These are phyloP conservation scores for Irpex sp. DNA, from an alignment of 1,284 basidiomycete species.

Conservation along the genomic window DNA sequence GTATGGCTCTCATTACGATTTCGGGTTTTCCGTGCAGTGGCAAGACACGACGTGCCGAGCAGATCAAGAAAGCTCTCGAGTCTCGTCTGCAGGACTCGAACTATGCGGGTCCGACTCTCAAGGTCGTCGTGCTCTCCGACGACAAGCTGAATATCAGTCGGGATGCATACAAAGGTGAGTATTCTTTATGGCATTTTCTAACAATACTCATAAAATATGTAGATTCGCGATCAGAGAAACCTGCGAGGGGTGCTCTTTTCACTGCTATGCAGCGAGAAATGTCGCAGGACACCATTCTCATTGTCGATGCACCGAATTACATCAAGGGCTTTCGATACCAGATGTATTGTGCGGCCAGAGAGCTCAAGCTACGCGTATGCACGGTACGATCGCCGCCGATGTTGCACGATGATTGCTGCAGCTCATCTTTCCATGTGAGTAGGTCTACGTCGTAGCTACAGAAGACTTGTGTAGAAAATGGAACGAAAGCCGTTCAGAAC, in stretches of 20 bases:
- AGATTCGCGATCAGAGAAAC: constrained; percentile 87
- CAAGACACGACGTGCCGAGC: constrained; percentile 71
- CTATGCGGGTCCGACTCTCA: constrained; percentile 51
- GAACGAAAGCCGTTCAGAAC: constrained; percentile 58
- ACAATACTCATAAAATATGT: neutral
- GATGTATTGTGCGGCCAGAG: constrained; percentile 93
- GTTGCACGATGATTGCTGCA: neutral
- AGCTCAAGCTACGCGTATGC: constrained; percentile 81
- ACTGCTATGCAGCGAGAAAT: constrained; percentile 81
- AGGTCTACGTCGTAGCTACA: constrained; percentile 78
- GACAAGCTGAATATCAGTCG: constrained; percentile 66
- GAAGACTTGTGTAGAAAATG: constrained; percentile 77
- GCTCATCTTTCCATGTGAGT: constrained; percentile 18
- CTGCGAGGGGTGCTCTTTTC: constrained; percentile 85
- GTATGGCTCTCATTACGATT: constrained; percentile 92
- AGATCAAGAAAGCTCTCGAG: constrained; percentile 66
- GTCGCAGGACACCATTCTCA: constrained; percentile 71
- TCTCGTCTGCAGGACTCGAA: constrained; percentile 43
- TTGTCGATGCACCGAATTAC: constrained; percentile 92
- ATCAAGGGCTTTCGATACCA: constrained; percentile 98
- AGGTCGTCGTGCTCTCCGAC: constrained; percentile 77
- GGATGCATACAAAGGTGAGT: constrained; percentile 73
- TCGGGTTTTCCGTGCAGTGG: constrained; percentile 90
- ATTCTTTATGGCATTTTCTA: neutral
- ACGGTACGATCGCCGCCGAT: constrained; percentile 61